Percentiles rank a stretch among this genome's conserved stretches.
Conservation (phyloP, 345 rosid genomes). For the Gossypium anomalum region DNA sequence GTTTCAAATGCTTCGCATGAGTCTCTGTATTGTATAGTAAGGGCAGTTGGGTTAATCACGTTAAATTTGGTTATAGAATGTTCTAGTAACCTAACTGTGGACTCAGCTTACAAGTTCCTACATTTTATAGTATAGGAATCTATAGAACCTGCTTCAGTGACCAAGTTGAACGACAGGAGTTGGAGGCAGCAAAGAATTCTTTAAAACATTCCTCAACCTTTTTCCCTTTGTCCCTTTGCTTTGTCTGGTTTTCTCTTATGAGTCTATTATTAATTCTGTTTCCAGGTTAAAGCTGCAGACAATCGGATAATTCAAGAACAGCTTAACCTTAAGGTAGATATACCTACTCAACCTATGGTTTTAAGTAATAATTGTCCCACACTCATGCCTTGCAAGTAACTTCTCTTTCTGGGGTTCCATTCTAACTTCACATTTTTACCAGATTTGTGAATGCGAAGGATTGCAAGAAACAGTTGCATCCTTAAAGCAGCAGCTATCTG, state of each 20-base stretch:
- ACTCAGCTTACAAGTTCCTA: not conserved
- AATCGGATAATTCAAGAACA: slow-evolving; percentile 87
- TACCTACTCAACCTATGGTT: not conserved
- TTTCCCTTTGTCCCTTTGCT: not conserved
- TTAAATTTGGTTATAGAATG: not conserved
- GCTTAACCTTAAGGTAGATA: slow-evolving; percentile 72
- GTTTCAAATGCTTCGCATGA: too few species aligned
- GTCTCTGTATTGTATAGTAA: not conserved
- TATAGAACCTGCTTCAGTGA: too few species aligned
- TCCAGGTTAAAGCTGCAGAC: slow-evolving; percentile 91
- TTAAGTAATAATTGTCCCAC: not conserved
- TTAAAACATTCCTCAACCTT: not conserved
- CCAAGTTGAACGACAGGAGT: not conserved
- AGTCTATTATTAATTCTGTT: slow-evolving; percentile 2
- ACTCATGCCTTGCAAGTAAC: not conserved
- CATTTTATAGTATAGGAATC: not conserved
- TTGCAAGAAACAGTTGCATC: slow-evolving; percentile 59
- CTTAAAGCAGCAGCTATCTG: slow-evolving; percentile 68
- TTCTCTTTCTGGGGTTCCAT: not conserved
- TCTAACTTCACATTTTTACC: slow-evolving; percentile 29
- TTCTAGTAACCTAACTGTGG: too few species aligned
- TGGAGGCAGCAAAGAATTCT: not conserved
- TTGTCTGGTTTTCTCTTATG: slow-evolving; percentile 12
- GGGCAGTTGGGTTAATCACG: not conserved
- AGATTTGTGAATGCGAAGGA: slow-evolving; percentile 72